Base-by-base conservation (phyloP, 2,329 filamentous ascomycete genomes). In the Botrytis hyacinthi region DNA sequence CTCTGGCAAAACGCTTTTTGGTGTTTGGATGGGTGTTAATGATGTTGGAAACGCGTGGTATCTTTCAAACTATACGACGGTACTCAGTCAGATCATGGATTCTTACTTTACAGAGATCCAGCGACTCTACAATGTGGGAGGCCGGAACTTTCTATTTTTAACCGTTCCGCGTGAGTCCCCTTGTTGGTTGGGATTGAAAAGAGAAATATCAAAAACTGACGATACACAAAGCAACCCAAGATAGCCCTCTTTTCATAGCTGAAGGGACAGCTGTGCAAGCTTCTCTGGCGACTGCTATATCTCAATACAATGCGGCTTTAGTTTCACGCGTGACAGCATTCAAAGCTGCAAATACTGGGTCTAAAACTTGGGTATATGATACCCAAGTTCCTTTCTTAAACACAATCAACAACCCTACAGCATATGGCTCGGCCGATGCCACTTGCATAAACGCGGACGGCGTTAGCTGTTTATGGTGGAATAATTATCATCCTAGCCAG, bases 131-230 rank as follows among this genome's bases (percentile, higher is more conserved):
- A 20, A 57, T 8, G 46, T 26, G 1, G 48, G 48, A 20, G 46
- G 46, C 22, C 46, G 66, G 3, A 68, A 57, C 12, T 57, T 68
- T 57, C n/a, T 68, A 14, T 54, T 68, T 9, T 42, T 57, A 26
- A 57, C 44, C 18, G 66, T 68, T 51, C 66, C 66, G n/a, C 66
- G 66, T 57, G 46, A 68, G 66, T 68, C 29, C 32, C 62, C 42
- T 35, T 48, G 4, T 5, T 66, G 29, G n/a, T n/a, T 46, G 20
- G 12, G 22, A 35, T 35, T 35, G 1, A 10, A 20, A 12, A 12
- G 22, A 20, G 20, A 37, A 48, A 26, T 35, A 35, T 26, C 42
- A 46, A 18, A 32, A 32, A 35, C 62, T 66, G 12, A 66, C 9
- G 29, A n/a, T 35, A 66, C 16, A 48, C 20, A 48, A 48, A 66